A percentile compares a stretch with the other conserved stretches of the same genome.
Evolutionary conservation across 2,329 filamentous ascomycete genomes (phyloP).

Genomic region (Didymellaceae sp.): DNA sequence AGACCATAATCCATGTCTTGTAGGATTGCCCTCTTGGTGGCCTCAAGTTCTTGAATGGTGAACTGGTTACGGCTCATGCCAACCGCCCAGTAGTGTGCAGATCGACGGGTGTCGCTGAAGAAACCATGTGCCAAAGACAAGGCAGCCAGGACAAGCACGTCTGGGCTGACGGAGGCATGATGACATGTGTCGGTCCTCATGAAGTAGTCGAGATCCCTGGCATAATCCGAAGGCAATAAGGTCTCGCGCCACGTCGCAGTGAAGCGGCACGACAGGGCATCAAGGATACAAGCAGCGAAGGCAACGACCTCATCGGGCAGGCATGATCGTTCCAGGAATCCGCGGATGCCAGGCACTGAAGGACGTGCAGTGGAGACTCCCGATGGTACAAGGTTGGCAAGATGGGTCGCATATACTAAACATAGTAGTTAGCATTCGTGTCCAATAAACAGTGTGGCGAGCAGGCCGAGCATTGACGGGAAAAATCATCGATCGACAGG

Average conservation of each 20-base stretch:
- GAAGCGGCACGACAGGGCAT: slow-evolving; percentile 44
- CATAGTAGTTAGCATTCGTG: slow-evolving; percentile 28
- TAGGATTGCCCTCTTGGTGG: slow-evolving; percentile 43
- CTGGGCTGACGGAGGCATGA: slow-evolving; percentile 30
- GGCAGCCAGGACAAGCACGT: slow-evolving; percentile 46
- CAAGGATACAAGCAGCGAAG: slow-evolving; percentile 49
- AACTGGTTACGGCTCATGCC: slow-evolving; percentile 35
- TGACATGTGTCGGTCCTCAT: slow-evolving; percentile 25
- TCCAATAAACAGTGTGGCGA: slow-evolving; percentile 21
- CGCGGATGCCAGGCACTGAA: slow-evolving; percentile 33
- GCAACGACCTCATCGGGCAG: slow-evolving; percentile 46
- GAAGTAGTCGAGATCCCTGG: slow-evolving; percentile 21
- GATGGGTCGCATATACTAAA: slow-evolving; percentile 45
- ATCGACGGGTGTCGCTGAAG: slow-evolving; percentile 40
- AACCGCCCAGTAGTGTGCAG: slow-evolving; percentile 43
- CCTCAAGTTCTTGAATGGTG: slow-evolving; percentile 39
- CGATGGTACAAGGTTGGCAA: slow-evolving; percentile 46
- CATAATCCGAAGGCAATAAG: slow-evolving; percentile 25
- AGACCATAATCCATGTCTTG: slow-evolving; percentile 48
- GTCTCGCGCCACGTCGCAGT: slow-evolving; percentile 39
- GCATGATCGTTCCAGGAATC: slow-evolving; percentile 39
- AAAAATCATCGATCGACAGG: slow-evolving; percentile 30
- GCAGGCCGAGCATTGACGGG: slow-evolving; percentile 17
- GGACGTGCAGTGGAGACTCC: slow-evolving; percentile 40
- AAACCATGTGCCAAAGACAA: slow-evolving; percentile 46